Conservation (phyloP, 257 asterid species). For the Coffea canephora region DNA sequence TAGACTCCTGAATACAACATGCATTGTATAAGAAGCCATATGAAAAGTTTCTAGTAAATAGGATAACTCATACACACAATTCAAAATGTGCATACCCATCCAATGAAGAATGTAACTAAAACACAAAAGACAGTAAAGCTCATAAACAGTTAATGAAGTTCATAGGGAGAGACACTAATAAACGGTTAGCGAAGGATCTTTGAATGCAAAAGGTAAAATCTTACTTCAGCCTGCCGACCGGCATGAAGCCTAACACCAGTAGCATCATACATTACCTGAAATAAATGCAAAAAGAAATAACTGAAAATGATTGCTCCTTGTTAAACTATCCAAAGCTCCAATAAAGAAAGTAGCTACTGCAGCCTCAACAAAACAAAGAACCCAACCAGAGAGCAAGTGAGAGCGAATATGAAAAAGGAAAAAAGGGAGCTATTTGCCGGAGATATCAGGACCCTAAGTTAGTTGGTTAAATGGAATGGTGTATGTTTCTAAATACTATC, state of each 20-base stretch:
- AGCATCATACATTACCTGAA: conserved; percentile 97
- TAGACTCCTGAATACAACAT: conserved; percentile 4
- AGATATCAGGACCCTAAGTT: neutral
- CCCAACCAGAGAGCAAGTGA: neutral
- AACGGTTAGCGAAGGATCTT: conserved; percentile 9
- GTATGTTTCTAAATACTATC: neutral
- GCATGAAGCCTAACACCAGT: conserved; percentile 96
- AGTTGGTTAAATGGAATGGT: neutral
- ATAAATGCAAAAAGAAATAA: conserved; percentile 14
- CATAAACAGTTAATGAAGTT: neutral
- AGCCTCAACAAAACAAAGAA: neutral
- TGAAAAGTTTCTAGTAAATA: neutral
- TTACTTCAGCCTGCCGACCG: conserved; percentile 98
- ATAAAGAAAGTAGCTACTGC: neutral
- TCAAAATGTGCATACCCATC: neutral
- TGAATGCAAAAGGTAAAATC: conserved; percentile 24
- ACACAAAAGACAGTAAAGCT: neutral
- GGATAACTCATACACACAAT: neutral
- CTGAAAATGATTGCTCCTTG: neutral
- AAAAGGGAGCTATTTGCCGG: neutral
- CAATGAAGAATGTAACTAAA: neutral
- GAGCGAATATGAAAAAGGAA: neutral
- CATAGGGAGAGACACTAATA: neutral
- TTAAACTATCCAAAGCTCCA: neutral
- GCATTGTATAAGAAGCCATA: neutral